Evolutionary conservation across 106 monocot genomes (phyloP), one percentile per base, ranked within the genome.

Genomic region (Allium fistulosum): DNA sequence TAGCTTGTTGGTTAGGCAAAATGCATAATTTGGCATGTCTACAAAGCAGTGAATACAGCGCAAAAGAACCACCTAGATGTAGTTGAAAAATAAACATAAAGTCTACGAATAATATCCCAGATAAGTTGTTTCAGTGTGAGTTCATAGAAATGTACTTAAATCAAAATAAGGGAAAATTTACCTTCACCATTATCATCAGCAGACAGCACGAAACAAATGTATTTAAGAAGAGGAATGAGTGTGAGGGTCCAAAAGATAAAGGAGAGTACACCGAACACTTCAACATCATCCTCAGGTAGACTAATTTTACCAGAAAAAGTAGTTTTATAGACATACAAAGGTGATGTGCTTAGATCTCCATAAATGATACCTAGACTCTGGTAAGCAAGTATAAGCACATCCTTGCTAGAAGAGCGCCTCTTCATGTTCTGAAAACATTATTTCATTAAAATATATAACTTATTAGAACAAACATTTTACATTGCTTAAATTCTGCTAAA

Each of bases 151-250:
- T 37, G 4, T 37, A 37, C 37, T 5, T 22, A 22, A 22, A 37
- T 5, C 2, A 37, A 37, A 37, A 37, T 5, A 5, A 37, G 37
- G 8, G 11, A 58, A 60, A 70, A 49, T 13, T 15, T 77, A 90
- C 90, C 88, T 88, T 92, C 83, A 46, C 92, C 92, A 68, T 88
- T 92, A 52, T 92, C 92, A 76, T 92, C 80, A 13, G 92, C 85
- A 26, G 80, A 77, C 10, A 92, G 62, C 10, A 92, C 85, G 37
- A 92, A 72, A 48, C 46, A 79, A 15, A 88, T 77, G 69, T 88
- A 92, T 67, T 88, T 92, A 17, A 92, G 65, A 16, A 92, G 83
- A 15, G 92, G 88, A 46, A 92, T 83, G 57, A 92, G 71, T 8
- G 92, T 88, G 51, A 85, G 62, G 4, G 92, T 87, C 92, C 92